These are phyloP conservation scores for Papiliotrema terrestris DNA, from an alignment of 1,284 basidiomycete species.

Conservation along the genomic window DNA sequence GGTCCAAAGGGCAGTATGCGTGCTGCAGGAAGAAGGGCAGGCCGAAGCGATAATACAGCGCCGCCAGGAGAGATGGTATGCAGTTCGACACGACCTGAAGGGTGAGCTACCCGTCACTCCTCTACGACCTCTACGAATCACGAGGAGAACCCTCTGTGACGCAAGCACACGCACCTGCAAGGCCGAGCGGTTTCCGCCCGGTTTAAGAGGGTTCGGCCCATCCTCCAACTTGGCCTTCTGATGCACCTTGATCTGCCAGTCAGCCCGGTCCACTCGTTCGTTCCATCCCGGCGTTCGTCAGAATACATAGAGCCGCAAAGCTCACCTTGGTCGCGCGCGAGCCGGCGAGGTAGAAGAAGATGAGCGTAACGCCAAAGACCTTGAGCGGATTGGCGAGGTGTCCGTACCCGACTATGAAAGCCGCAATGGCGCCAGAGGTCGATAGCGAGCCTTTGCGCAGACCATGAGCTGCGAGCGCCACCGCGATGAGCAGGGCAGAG, in stretches of 20 bases:
- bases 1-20: conserved; percentile 1
- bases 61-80: conserved; percentile 63
- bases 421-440: conserved; percentile 58
- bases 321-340: conserved; percentile 82
- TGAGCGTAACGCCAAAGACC: conserved; percentile 66
- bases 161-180: conserved; percentile 67
- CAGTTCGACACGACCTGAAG: conserved; percentile 66
- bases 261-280: not conserved
- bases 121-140: too few relatives aligned
- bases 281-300: too few relatives aligned
- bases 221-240: conserved; percentile 74
- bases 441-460: conserved; percentile 52
- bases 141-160: too few relatives aligned
- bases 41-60: conserved; percentile 60
- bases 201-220: conserved; percentile 62
- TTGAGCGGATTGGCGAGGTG: conserved; percentile 46
- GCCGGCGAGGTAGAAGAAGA: conserved; percentile 77
- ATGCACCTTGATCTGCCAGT: conserved; percentile 48
- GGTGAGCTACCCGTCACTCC: not conserved
- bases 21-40: not conserved
- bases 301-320: conserved; percentile 23
- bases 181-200: conserved; percentile 62
- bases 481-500: conserved; percentile 51
- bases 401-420: conserved; percentile 65
- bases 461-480: conserved; percentile 55